Base-by-base conservation (phyloP, 2,329 filamentous ascomycete genomes). In the Colletotrichum sp. region DNA sequence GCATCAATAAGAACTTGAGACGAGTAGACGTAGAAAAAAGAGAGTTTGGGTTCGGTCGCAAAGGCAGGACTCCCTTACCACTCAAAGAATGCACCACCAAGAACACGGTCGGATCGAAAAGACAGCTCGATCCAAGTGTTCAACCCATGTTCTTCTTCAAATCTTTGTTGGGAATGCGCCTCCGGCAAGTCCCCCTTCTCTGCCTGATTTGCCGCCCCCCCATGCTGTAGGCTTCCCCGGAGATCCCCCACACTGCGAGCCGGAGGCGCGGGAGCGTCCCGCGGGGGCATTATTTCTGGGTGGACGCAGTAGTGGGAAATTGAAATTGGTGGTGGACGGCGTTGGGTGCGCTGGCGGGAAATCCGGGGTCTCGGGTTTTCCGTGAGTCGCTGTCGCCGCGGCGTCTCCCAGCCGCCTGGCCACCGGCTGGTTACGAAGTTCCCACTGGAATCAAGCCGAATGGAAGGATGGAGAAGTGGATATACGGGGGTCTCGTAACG, bases 171-270 rank as follows among this genome's bases (percentile, higher is more conserved):
- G 55, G 55, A 34, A 16, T 52, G 10, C 44, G 2, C 5, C 13
- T 44, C 18, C 62, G 63, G 68, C 63, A 72, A 75, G 21, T 75
- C 63, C 68, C 28, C 15, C 18, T 57, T 30, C 30, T 34, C 18
- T 52, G 44, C 62, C n/a, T 26, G 10, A 32, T 36, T 49, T 36
- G 44, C n/a, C 44, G n/a, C 44, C 44, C 10, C 39, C 44, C 44
- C 44, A 52, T 12, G n/a, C 15, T 39, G 63, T 10, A 44, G 70
- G 70, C 34, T 67, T 44, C 60, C 72, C 67, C 75, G 75, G 71
- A 76, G 60, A 70, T 71, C 75, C 71, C 75, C 71, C 71, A 75
- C 71, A 71, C 24, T 28, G 21, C n/a, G 18, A 59, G 65, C 36
- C 71, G 71, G 57, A 66, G 60, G 36, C 52, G 52, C 49, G 71